Base-by-base conservation (phyloP, 805 yeast genomes). In the Dipodascus albidus region DNA sequence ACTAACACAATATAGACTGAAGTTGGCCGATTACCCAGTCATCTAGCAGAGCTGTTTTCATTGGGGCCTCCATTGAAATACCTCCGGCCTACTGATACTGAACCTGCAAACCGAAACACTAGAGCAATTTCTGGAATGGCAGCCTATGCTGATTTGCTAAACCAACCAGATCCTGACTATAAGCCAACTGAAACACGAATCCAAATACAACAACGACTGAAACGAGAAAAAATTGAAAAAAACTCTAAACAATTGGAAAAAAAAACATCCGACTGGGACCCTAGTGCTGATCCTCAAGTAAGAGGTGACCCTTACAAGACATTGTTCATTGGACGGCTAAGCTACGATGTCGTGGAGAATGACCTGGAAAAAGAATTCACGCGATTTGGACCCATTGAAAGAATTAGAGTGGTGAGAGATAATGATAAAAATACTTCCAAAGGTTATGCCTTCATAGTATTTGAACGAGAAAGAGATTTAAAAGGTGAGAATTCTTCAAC, bases 371-470 rank as follows among this genome's bases (percentile, higher is more conserved):
- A 76, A 54, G 75, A 71, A 41, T 85, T 88, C 59, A 67, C 75
- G 23, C 73, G 71, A 56, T 88, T 72, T 69, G 98, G 97, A 0
- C 76, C 77, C 3, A 80, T 91, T 24, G 90, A 84, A 50, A 75
- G 74, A 47, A 67, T 78, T 0, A 69, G 86, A 24, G 72, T 83
- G 1, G 85, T 84, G 0, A 69, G 79, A 54, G 81, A 81, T 53
- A 72, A 75, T 50, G 63, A 74, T 1, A 62, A 69, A 1, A 79
- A 78, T 3, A 76, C 77, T 55, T 78, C 90, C 2, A 73, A 80
- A 55, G 97, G 98, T 0, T 91, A 91, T 65, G 97, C 85, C 0
- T 91, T 91, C 63, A 71, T 89, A 1, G 82, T 83, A 2, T 91
- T 79, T 66, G 81, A 77, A 52, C 70, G 74, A 23, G 85, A 81